phyloP scores from a whole-genome alignment of 2,329 filamentous ascomycete genomes.

The Monilinia fructigena region DNA sequence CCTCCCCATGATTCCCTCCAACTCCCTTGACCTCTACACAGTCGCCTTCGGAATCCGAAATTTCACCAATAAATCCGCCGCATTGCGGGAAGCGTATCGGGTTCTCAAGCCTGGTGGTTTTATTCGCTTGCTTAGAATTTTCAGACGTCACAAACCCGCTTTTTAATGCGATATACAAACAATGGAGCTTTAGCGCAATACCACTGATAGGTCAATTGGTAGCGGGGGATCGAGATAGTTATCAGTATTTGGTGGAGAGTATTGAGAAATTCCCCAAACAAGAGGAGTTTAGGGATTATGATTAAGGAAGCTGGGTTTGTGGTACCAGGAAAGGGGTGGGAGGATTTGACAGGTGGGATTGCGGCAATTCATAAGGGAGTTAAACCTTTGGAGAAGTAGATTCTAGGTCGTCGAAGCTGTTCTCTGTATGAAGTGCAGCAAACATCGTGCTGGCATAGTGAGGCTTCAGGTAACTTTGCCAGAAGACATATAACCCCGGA shows the following conservation, averaged over 20 bases:
- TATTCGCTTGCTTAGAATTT: slow-evolving; percentile 97
- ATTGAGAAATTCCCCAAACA: slow-evolving; percentile 92
- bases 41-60: slow-evolving; percentile 97
- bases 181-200: slow-evolving; percentile 93
- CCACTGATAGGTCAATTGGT: slow-evolving; percentile 94
- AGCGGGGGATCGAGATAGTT: slow-evolving; percentile 89
- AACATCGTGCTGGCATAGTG: slow-evolving; percentile 20
- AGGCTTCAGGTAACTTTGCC: background rate
- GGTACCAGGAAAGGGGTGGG: slow-evolving; percentile 78
- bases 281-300: slow-evolving; percentile 75
- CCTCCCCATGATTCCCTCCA: slow-evolving; percentile 63
- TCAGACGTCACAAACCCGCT: slow-evolving; percentile 71
- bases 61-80: slow-evolving; percentile 86
- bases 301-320: slow-evolving; percentile 82
- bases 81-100: slow-evolving; percentile 78
- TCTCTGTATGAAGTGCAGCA: background rate
- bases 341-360: slow-evolving; percentile 88
- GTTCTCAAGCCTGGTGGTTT: slow-evolving; percentile 88
- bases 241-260: slow-evolving; percentile 98
- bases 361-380: slow-evolving; percentile 96
- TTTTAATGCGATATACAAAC: slow-evolving; percentile 85
- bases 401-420: slow-evolving; percentile 14
- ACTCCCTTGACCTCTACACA: slow-evolving; percentile 89
- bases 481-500: background rate
- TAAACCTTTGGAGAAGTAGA: slow-evolving; percentile 57